These are phyloP conservation scores for Magnusiomyces ingens DNA, from an alignment of 1,139 yeast genomes.

Conservation along the genomic window DNA sequence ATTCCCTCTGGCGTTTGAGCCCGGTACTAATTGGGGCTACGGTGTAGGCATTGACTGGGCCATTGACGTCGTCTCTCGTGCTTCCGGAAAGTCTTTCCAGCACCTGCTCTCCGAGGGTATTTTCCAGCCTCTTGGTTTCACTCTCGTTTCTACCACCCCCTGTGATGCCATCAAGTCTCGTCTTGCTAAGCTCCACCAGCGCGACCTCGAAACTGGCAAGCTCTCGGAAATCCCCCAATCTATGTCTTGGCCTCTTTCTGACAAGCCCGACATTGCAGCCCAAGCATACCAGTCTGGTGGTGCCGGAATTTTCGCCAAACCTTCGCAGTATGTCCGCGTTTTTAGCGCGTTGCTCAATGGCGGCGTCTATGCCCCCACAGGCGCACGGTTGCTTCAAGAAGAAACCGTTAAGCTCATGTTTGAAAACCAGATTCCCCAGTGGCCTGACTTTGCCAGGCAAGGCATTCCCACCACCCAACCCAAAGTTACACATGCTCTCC, in stretches of 20 bases:
- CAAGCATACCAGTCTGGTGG: conserved; percentile 37
- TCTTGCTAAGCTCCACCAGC: conserved; percentile 14
- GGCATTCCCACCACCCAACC: conserved; percentile 20
- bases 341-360: conserved; percentile 43
- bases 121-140: conserved; percentile 43
- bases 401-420: conserved; percentile 22
- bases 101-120: conserved; percentile 38
- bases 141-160: conserved; percentile 33
- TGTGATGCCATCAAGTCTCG: conserved; percentile 6
- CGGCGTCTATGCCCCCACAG: conserved; percentile 32
- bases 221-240: conserved; percentile 9
- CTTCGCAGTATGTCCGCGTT: conserved; percentile 41
- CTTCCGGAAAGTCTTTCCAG: conserved; percentile 41
- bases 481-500: conserved; percentile 17
- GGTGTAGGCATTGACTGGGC: conserved; percentile 51
- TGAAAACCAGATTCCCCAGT: conserved; percentile 22
- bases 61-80: conserved; percentile 42
- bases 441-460: conserved; percentile 21
- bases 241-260: conserved; percentile 9
- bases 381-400: conserved; percentile 30
- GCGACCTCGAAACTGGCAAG: conserved; percentile 12
- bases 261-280: conserved; percentile 7
- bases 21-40: conserved; percentile 47
- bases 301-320: conserved; percentile 43
- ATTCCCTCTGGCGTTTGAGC: conserved; percentile 45